phyloP scores from a whole-genome alignment of 192 early-diverging fungal species.

The Physocladia obscura region DNA sequence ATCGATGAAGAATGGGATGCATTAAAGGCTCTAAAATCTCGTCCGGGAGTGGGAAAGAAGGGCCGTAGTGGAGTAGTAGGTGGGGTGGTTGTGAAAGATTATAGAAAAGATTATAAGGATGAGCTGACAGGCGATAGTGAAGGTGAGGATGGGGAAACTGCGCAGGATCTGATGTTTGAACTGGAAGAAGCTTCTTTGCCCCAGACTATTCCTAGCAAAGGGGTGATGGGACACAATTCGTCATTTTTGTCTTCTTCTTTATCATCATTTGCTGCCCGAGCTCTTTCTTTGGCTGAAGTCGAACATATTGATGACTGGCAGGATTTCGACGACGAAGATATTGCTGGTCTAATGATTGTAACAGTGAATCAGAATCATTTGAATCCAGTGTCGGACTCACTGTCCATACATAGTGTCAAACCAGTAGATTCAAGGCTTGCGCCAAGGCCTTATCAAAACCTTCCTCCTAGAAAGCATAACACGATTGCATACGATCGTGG shows the following conservation, averaged over 20 bases:
- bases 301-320: constrained; percentile 43
- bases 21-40: constrained; percentile 44
- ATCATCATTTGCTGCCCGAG: not conserved
- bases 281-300: constrained; percentile 20
- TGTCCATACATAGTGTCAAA: not conserved
- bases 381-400: not conserved
- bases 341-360: constrained; percentile 88
- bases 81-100: constrained; percentile 2
- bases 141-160: constrained; percentile 30
- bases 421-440: constrained; percentile 4
- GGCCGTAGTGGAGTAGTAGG: constrained; percentile 33
- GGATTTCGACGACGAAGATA: constrained; percentile 86
- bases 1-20: constrained; percentile 68
- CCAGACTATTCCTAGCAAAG: not conserved
- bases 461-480: constrained; percentile 53
- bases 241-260: not conserved
- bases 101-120: not conserved
- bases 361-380: constrained; percentile 57
- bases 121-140: constrained; percentile 13
- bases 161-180: constrained; percentile 30
- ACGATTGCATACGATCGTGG: constrained; percentile 75
- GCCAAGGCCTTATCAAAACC: constrained; percentile 33
- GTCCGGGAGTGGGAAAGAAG: constrained; percentile 13
- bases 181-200: not conserved
- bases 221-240: not conserved